These are phyloP conservation scores for Aethionema arabicum DNA, from an alignment of 345 rosid species.

Conservation along the genomic window DNA sequence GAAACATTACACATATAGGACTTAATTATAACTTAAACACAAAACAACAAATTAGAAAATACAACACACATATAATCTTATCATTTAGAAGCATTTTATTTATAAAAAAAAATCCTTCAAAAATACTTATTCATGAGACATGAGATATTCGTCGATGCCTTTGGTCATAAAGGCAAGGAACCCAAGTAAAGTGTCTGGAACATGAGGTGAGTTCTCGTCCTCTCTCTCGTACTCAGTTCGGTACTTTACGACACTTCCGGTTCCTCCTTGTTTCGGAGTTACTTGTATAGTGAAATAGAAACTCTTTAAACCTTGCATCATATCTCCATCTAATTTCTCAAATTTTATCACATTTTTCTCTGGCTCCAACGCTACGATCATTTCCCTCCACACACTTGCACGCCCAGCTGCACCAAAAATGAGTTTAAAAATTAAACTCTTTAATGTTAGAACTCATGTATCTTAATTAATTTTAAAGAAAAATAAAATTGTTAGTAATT, in stretches of 20 bases:
- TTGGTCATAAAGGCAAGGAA: not conserved
- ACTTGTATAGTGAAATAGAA: slow-evolving; percentile 20
- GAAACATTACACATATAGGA: too few relatives aligned
- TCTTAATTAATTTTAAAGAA: too few relatives aligned
- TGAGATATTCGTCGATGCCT: slow-evolving; percentile 30
- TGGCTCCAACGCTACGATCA: slow-evolving; percentile 25
- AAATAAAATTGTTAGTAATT: too few relatives aligned
- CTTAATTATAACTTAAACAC: too few relatives aligned
- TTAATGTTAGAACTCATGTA: too few relatives aligned
- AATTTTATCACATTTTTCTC: slow-evolving; percentile 19
- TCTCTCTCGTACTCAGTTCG: slow-evolving; percentile 15
- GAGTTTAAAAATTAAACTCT: too few relatives aligned
- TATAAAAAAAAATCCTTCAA: too few relatives aligned
- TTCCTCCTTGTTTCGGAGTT: slow-evolving; percentile 18
- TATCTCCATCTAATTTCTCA: slow-evolving; percentile 22
- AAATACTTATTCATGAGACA: slow-evolving; percentile 1
- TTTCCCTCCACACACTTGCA: slow-evolving; percentile 21
- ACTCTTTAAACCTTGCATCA: slow-evolving; percentile 18
- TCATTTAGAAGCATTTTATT: too few relatives aligned
- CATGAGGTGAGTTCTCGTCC: not conserved
- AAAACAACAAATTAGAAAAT: too few relatives aligned
- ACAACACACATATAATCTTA: too few relatives aligned
- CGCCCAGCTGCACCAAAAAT: slow-evolving; percentile 23
- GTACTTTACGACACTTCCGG: slow-evolving; percentile 27
- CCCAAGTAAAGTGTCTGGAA: slow-evolving; percentile 13